phyloP scores from a whole-genome alignment of 2,329 filamentous ascomycete species.

The Tolypocladium amazonense region DNA sequence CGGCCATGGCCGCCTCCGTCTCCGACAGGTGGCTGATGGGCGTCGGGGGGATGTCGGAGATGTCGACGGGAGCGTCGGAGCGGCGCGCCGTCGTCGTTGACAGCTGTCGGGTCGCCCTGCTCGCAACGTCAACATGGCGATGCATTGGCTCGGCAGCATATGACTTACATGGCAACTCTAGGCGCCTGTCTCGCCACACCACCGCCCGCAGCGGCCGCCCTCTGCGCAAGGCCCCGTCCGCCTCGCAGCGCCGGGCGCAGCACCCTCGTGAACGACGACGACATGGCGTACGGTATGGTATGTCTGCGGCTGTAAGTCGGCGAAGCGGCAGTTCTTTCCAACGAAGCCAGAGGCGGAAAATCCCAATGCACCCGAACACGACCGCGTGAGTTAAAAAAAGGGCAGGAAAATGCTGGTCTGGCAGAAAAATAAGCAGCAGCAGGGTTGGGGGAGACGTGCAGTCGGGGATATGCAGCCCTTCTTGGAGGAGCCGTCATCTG shows the following conservation, averaged over 20 bases:
- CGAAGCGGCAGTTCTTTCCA: background rate
- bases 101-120: constrained; percentile 43
- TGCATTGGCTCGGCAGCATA: background rate
- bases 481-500: background rate
- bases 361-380: background rate
- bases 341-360: background rate
- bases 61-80: constrained; percentile 36
- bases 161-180: constrained; percentile 15
- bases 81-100: constrained; percentile 48
- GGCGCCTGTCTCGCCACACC: constrained; percentile 11
- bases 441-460: background rate
- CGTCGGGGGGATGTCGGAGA: constrained; percentile 73
- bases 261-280: constrained; percentile 38
- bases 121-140: too few relatives aligned
- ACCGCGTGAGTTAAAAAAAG: background rate
- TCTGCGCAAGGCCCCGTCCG: constrained; percentile 24
- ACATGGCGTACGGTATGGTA: constrained; percentile 9
- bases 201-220: constrained; percentile 11
- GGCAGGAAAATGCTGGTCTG: background rate
- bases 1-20: constrained; percentile 78
- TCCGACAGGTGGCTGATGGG: constrained; percentile 91
- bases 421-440: background rate
- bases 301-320: background rate
- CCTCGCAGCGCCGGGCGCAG: constrained; percentile 40
- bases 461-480: background rate